These are phyloP conservation scores for Fomitopsis pulvina DNA, from an alignment of 768 basidiomycete genomes.

Conservation along the genomic window DNA sequence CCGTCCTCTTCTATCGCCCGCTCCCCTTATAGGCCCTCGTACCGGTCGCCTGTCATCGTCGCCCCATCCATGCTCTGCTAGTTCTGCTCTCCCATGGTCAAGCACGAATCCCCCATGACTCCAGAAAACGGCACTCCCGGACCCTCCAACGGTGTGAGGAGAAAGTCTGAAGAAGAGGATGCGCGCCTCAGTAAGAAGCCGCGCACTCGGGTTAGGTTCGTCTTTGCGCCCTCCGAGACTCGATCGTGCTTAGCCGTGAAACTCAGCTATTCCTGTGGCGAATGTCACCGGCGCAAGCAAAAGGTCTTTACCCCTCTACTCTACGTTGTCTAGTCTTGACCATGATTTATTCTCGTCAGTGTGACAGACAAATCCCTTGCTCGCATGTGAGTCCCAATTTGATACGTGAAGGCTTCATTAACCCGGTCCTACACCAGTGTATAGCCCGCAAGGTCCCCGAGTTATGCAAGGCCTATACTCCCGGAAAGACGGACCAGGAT, in stretches of 20 bases:
- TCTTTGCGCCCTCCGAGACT: not conserved
- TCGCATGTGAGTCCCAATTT: constrained; percentile 53
- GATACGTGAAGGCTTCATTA: constrained; percentile 6
- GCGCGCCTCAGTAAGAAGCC: constrained; percentile 50
- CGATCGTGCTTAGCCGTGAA: not conserved
- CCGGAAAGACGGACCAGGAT: constrained; percentile 82
- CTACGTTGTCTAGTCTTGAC: constrained; percentile 8
- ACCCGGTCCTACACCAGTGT: constrained; percentile 39
- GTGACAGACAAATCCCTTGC: constrained; percentile 80
- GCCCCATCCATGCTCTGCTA: not conserved
- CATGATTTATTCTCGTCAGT: constrained; percentile 36
- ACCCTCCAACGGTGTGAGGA: constrained; percentile 43
- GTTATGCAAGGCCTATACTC: constrained; percentile 83
- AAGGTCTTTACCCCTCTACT: constrained; percentile 40
- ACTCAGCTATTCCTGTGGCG: constrained; percentile 73
- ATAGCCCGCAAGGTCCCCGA: constrained; percentile 83
- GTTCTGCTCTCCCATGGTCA: constrained; percentile 9
- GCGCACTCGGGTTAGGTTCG: constrained; percentile 71
- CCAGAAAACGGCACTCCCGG: constrained; percentile 18
- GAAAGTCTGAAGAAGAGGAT: constrained; percentile 60
- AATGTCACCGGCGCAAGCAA: constrained; percentile 86
- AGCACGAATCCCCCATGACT: constrained; percentile 7
- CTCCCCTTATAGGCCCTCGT: constrained; percentile 1
- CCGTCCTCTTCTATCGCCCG: not conserved
- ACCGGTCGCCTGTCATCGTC: not conserved